Evolutionary conservation across 139 green algal species (phyloP).

Genomic region (Micractinium conductrix): DNA sequence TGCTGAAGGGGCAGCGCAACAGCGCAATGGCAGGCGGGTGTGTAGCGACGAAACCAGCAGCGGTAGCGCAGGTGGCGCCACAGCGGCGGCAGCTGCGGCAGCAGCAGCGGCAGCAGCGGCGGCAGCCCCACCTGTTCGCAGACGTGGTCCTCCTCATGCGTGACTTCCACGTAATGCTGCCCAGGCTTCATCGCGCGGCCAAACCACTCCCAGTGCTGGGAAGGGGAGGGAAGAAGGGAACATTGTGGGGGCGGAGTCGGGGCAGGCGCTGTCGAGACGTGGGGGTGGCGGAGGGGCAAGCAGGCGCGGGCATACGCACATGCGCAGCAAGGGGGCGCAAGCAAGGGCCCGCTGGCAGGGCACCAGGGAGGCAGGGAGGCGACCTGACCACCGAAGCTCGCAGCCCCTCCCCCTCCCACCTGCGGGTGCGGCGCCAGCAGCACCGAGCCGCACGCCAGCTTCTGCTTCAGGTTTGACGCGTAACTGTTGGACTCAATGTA

Average conservation of each 20-base stretch:
- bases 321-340: neutral
- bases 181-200: constrained; percentile 36
- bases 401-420: no score
- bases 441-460: constrained; percentile 50
- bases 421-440: constrained; percentile 31
- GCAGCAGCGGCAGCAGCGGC: no score
- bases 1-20: no score
- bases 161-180: constrained; percentile 45
- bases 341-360: no score
- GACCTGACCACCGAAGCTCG: no score
- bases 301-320: neutral
- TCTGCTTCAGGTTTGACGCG: constrained; percentile 52
- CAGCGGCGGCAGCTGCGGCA: no score
- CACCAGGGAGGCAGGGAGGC: neutral
- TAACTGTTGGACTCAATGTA: constrained; percentile 54
- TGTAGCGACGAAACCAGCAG: no score
- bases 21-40: no score
- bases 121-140: constrained; percentile 31
- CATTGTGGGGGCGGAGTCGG: neutral
- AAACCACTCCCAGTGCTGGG: constrained; percentile 51
- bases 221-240: neutral
- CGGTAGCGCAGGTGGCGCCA: no score
- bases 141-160: neutral
- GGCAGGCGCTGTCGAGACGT: neutral
- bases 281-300: neutral